Percentiles rank a stretch among this genome's conserved stretches.
Evolutionary conservation across 2,329 filamentous ascomycete species (phyloP).

Genomic region (Elsinoe fawcettii): DNA sequence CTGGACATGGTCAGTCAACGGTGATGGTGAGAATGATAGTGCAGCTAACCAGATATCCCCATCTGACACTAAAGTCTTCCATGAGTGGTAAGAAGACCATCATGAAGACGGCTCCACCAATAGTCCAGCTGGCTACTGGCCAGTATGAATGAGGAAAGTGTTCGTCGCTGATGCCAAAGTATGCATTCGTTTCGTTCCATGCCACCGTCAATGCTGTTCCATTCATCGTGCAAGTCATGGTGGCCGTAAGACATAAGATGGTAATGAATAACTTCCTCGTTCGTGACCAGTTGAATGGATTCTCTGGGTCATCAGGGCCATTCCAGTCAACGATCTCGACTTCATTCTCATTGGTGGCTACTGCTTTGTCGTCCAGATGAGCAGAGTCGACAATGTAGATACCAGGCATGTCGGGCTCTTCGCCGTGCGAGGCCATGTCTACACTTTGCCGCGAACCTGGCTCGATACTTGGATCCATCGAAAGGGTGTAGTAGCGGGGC

Average conservation of each 20-base stretch:
- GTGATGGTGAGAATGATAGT: not conserved
- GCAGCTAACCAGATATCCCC: slow-evolving; percentile 21
- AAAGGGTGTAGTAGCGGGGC: not conserved
- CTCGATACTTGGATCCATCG: not conserved
- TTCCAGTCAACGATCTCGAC: slow-evolving; percentile 30
- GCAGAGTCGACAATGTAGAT: not conserved
- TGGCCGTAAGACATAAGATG: slow-evolving; percentile 26
- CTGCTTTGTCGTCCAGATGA: not conserved
- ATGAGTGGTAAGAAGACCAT: slow-evolving; percentile 31
- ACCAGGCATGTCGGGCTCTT: not conserved
- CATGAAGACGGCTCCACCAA: slow-evolving; percentile 32
- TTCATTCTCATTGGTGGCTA: slow-evolving; percentile 11
- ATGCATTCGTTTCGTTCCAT: slow-evolving; percentile 26
- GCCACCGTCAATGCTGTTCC: slow-evolving; percentile 33
- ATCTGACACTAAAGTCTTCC: slow-evolving; percentile 32
- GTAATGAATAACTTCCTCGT: slow-evolving; percentile 30
- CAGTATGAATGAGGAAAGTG: slow-evolving; percentile 35
- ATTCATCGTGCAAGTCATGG: slow-evolving; percentile 30
- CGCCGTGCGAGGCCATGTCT: not conserved
- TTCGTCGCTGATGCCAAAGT: slow-evolving; percentile 30
- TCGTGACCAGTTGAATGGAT: slow-evolving; percentile 30
- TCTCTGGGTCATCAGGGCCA: slow-evolving; percentile 40
- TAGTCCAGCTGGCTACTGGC: slow-evolving; percentile 31
- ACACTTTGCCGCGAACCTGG: not conserved
- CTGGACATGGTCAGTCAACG: slow-evolving; percentile 15